phyloP scores from a whole-genome alignment of 805 yeast species.

The Debaryomyces prosopidis region DNA sequence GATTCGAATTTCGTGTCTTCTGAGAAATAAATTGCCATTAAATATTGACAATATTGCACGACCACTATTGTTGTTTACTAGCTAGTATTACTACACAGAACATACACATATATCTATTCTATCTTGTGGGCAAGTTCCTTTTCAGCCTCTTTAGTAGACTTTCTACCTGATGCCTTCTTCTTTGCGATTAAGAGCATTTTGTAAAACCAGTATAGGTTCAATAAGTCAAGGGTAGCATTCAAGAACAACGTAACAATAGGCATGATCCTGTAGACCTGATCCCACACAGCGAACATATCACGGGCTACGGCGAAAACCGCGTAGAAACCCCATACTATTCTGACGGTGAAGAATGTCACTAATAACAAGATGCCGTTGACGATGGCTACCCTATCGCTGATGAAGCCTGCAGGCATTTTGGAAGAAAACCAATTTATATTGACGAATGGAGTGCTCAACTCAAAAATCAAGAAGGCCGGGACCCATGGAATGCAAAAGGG shows the following conservation, averaged over 20 bases:
- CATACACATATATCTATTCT: constrained; percentile 9
- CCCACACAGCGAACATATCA: constrained; percentile 48
- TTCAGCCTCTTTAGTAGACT: constrained; percentile 13
- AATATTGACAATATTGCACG: background rate
- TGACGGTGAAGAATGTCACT: constrained; percentile 66
- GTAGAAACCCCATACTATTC: constrained; percentile 86
- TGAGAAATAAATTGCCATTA: background rate
- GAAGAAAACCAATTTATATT: constrained; percentile 90
- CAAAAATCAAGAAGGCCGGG: constrained; percentile 82
- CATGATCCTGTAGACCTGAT: constrained; percentile 45
- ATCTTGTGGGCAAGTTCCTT: constrained; percentile 17
- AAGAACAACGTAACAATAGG: constrained; percentile 53
- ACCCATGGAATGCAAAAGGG: constrained; percentile 83
- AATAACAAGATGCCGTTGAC: constrained; percentile 75
- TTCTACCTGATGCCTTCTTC: constrained; percentile 38
- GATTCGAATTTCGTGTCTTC: background rate
- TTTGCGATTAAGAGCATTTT: constrained; percentile 81
- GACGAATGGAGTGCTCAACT: constrained; percentile 91
- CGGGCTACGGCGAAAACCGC: constrained; percentile 57
- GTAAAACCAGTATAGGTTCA: constrained; percentile 84
- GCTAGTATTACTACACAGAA: background rate
- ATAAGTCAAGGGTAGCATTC: constrained; percentile 61
- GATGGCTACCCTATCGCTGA: constrained; percentile 53
- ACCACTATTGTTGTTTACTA: background rate
- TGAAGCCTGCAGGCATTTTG: constrained; percentile 67